Base-by-base conservation (phyloP, 2,329 filamentous ascomycete genomes). In the Microcyclosporella mali region DNA sequence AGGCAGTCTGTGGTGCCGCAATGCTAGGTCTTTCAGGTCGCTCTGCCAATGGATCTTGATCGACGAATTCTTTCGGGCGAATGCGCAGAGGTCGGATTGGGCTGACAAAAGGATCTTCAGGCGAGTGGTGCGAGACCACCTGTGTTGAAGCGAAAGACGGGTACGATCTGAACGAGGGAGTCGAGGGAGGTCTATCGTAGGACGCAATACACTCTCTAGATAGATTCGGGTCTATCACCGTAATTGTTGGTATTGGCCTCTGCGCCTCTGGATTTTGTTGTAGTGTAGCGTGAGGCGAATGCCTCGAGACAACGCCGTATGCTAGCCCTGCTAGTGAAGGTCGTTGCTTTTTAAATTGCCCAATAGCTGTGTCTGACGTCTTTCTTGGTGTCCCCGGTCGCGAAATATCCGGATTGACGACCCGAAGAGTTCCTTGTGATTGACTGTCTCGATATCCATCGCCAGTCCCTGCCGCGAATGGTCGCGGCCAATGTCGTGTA, bases 401-500 rank as follows among this genome's bases (percentile, higher is more conserved):
- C 2, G 56, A 56, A 4, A 25, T 45, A 44, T 63, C 60, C 15
- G 60, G 59, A 34, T 65, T 65, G 33, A 56, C 55, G 2, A 63
- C 57, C n/a, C 57, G 57, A 14, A 64, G 51, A 28, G 50, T 51
- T 8, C 52, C 54, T 15, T 52, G 49, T 12, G 46, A 51, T 25
- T 53, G 46, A 6, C 57, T 59, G 6, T 62, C 60, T 32, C 59
- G 49, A 41, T 53, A 58, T 21, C 59, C 57, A 48, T 63, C 57
- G 11, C 57, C 56, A 19, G 59, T 53, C 15, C 57, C 55, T 8
- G 50, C 46, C 1, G 59, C 59, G 34, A 55, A 64, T 6, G 62
- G 62, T 25, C 61, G 51, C 16, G 54, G 47, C 62, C 62, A 65
- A 38, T 61, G 59, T 17, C 52, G 45, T 8, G 54, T 54, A 40